Conservation (phyloP, 1,139 yeast species). For the Maudiozyma humilis region DNA sequence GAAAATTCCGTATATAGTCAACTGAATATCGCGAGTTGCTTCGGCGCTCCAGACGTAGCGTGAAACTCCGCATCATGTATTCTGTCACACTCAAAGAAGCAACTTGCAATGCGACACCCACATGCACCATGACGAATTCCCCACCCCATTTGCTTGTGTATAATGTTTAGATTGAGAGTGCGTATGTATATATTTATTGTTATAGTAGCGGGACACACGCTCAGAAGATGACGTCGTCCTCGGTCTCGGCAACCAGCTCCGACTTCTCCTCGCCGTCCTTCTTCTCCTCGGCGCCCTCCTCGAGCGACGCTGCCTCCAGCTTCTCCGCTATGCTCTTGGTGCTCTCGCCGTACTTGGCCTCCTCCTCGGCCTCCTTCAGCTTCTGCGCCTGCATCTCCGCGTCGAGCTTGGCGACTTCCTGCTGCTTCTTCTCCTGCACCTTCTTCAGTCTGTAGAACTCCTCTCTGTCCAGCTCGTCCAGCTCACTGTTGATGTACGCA, state of each 20-base stretch:
- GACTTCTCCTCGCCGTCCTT: slow-evolving; percentile 15
- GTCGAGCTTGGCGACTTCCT: slow-evolving; percentile 33
- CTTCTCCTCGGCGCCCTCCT: slow-evolving; percentile 15
- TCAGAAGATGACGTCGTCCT: slow-evolving; percentile 44
- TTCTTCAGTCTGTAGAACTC: slow-evolving; percentile 94
- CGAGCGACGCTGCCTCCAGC: slow-evolving; percentile 13
- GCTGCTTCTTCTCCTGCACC: slow-evolving; percentile 89
- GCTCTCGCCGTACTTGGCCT: slow-evolving; percentile 9
- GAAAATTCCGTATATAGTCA: too few species aligned
- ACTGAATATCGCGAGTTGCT: too few species aligned
- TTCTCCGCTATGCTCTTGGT: slow-evolving; percentile 11
- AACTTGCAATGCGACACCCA: too few species aligned
- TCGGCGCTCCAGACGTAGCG: too few species aligned
- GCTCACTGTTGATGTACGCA: slow-evolving; percentile 83
- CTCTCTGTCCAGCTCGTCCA: slow-evolving; percentile 96
- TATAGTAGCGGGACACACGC: too few species aligned
- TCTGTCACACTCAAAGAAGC: too few species aligned
- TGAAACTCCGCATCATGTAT: too few species aligned
- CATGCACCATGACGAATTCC: too few species aligned
- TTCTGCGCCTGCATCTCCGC: slow-evolving; percentile 29
- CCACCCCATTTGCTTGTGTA: too few species aligned
- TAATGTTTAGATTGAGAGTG: background rate
- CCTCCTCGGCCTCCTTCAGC: slow-evolving; percentile 14
- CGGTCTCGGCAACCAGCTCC: slow-evolving; percentile 37
- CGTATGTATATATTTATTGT: background rate